Evolutionary conservation across 768 basidiomycete genomes (phyloP).

Genomic region (Gymnopilus dilepis): DNA sequence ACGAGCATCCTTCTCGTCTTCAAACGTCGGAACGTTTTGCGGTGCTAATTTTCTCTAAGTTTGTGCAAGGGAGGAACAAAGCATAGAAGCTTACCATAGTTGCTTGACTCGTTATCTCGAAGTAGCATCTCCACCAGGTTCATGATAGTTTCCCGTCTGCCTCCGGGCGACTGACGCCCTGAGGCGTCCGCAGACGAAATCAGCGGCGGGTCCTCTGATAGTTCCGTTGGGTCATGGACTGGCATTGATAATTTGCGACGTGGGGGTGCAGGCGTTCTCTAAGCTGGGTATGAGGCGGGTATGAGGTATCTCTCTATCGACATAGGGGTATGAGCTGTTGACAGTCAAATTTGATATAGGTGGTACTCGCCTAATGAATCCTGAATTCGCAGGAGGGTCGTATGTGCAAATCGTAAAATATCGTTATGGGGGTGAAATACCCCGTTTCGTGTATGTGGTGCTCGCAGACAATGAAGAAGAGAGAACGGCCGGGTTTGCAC

Average conservation of each 20-base stretch:
- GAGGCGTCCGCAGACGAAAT: conserved; percentile 24
- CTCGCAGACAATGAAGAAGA: background rate
- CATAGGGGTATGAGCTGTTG: background rate
- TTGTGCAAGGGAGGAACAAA: background rate
- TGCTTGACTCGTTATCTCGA: conserved; percentile 38
- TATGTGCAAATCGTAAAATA: background rate
- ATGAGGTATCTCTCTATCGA: background rate
- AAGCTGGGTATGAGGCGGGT: background rate
- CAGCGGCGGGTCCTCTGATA: conserved; percentile 24
- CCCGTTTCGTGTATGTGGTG: background rate
- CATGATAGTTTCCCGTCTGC: conserved; percentile 52
- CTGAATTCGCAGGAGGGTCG: background rate
- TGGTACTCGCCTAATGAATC: background rate
- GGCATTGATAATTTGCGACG: conserved; percentile 16
- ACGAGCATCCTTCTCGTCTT: conserved; percentile 73
- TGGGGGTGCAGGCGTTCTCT: background rate
- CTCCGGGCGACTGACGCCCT: conserved; percentile 37
- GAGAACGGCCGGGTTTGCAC: background rate
- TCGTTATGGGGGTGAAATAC: background rate
- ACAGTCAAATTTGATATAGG: background rate
- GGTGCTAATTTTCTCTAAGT: conserved; percentile 31
- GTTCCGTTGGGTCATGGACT: conserved; percentile 13
- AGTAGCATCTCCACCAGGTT: conserved; percentile 58
- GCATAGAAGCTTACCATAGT: conserved; percentile 31
- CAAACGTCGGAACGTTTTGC: conserved; percentile 52